Evolutionary conservation across 139 green algal species (phyloP), one percentile per base, ranked within the genome.

Genomic region (Trebouxia sp.): DNA sequence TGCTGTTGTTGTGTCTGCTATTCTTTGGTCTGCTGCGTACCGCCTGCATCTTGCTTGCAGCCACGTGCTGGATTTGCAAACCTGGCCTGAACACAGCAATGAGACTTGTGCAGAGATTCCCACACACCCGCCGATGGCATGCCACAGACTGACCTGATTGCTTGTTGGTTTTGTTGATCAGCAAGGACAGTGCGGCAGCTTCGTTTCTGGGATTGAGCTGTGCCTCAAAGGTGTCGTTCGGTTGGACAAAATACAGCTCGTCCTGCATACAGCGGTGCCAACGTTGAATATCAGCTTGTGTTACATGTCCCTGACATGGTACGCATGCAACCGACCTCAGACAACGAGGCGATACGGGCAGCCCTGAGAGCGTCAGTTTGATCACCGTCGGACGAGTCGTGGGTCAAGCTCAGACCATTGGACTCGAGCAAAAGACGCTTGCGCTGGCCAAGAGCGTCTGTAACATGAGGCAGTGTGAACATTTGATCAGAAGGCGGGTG

Each of bases 181-280:
- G 26, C 22, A 77, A n/a, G 8, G 39, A 37, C n/a, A 77, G n/a
- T 22, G 69, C 69, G 24, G 69, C 41, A 41, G 69, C 69, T 24
- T 77, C 69, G 42, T 77, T 77, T 22, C 69, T 35, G 12, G 39
- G n/a, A 41, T 51, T 77, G 39, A 77, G 6, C 3, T 24, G 8
- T 5, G 24, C 11, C 5, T 0, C 5, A 11, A 77, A 53, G 1
- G 12, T 12, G 10, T 26, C 42, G n/a, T 53, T 5, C 4, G 41
- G 41, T 37, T 77, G 42, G 6, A 77, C 24, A 24, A 37, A 38
- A 24, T 77, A 51, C 0, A 53, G 26, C 41, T 77, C 69, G 0
- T 77, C 69, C 69, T 77, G 69, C 24, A 58, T 28, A 58, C 20
- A 58, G 22, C 50, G 26, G 3, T 58, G 50, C 48, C 48, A 56